Evolutionary conservation across 1,284 basidiomycete genomes (phyloP), one percentile per base, ranked within the genome.

Genomic region (Singerocomus rubriflavus): DNA sequence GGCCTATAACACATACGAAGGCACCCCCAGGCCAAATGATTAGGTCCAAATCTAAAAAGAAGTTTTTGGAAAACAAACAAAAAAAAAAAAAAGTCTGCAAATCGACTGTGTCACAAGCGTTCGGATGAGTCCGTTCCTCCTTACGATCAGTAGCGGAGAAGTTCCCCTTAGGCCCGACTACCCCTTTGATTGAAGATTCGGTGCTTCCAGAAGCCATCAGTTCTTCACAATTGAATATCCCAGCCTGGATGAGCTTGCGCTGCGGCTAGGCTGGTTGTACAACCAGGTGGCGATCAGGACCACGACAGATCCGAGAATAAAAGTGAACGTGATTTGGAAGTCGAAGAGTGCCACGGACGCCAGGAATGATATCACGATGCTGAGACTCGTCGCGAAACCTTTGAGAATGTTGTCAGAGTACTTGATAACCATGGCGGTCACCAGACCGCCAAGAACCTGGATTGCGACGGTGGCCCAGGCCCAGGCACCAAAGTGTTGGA

Each of bases 301-400:
- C 53, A 93, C 79, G 31, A 77, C 73, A 0, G 91, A 86, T 44
- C 94, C 94, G 32, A 91, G 71, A 53, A 94, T 70, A 67, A 98
- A 98, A 0, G 88, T 82, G 49, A 85, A 76, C 0, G 95, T 96
- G 65, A 98, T 88, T 27, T 78, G 77, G 70, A 95, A 95, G 64
- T 89, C 78, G 76, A 98, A 98, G 32, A 98, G 80, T 17, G 82
- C 82, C 55, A 98, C 91, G 37, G 88, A 92, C 4, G 93, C 91
- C 53, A 95, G 80, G 79, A 95, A 98, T 39, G 93, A 94, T 46
- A 99, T 74, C 51, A 98, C 83, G 72, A 99, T 98, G 56, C 86
- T 89, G 49, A 98, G 79, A 56, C 87, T 91, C 0, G 95, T 98
- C 8, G 96, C 96, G 63, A 98, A 99, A 26, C 95, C 93, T 70